phyloP scores from a whole-genome alignment of 179 eudicot species.

The Spergularia azorica region DNA sequence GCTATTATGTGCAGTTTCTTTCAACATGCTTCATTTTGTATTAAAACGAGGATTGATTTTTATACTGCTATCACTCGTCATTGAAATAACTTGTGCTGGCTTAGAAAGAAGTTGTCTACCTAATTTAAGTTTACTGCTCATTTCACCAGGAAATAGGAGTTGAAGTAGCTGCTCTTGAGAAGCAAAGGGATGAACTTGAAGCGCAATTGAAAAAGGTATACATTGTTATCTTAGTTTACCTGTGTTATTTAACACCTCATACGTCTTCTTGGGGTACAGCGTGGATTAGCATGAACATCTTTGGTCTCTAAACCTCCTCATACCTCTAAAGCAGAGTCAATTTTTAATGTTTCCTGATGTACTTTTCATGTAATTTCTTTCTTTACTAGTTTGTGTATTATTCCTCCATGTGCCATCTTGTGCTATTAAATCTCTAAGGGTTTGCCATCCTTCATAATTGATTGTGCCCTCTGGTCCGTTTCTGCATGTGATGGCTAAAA shows the following conservation, averaged over 20 bases:
- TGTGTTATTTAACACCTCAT: not conserved
- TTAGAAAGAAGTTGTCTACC: not conserved
- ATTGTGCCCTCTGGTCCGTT: not conserved
- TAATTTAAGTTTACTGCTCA: constrained; percentile 9
- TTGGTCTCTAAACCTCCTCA: not conserved
- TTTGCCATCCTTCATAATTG: too few species aligned
- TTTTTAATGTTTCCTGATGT: too few species aligned
- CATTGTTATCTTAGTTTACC: not conserved
- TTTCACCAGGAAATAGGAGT: constrained; percentile 66
- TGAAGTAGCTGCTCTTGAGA: constrained; percentile 85
- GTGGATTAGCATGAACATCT: not conserved
- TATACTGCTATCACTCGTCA: not conserved
- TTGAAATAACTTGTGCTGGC: constrained; percentile 5
- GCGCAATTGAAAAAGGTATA: constrained; percentile 84
- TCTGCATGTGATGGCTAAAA: not conserved
- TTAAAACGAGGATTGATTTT: constrained; percentile 9
- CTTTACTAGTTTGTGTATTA: not conserved
- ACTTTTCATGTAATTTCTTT: too few species aligned
- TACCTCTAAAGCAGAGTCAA: too few species aligned
- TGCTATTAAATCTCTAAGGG: not conserved
- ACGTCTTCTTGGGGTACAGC: not conserved
- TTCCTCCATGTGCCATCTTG: not conserved
- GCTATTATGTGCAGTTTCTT: not conserved
- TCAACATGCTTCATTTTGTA: not conserved
- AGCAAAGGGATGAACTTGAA: constrained; percentile 90